A percentile compares a stretch with the other conserved stretches of the same genome.
Conservation (phyloP, 2,329 filamentous ascomycete species). For the Rosellinia necatrix region DNA sequence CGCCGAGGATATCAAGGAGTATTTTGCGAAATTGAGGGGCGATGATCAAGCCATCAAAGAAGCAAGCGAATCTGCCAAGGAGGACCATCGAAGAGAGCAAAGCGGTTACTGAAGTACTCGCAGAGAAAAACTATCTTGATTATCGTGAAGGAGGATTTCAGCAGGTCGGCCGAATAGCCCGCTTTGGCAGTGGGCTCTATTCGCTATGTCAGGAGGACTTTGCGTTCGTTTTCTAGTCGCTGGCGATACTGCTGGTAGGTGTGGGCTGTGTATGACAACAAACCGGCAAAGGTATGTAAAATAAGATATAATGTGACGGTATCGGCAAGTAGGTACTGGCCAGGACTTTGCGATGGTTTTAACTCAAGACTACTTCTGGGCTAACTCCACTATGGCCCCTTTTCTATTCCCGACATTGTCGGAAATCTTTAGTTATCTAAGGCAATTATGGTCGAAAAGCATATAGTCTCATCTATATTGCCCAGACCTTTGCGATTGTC, state of each 20-base stretch:
- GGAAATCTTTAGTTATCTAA: background rate
- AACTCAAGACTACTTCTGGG: background rate
- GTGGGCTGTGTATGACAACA: conserved; percentile 17
- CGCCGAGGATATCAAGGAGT: conserved; percentile 93
- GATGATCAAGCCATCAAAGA: conserved; percentile 76
- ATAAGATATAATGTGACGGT: background rate
- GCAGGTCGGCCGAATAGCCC: background rate
- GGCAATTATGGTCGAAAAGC: background rate
- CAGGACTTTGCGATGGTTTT: background rate
- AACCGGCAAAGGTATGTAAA: conserved; percentile 9
- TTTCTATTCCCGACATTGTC: background rate
- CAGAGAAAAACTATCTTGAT: background rate
- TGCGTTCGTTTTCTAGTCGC: conserved; percentile 4
- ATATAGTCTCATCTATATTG: conserved; percentile 21
- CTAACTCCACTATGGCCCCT: background rate
- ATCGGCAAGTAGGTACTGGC: background rate
- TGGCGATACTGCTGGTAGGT: background rate
- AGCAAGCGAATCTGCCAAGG: conserved; percentile 58
- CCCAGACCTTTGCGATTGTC: conserved; percentile 37
- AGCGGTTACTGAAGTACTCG: conserved; percentile 51
- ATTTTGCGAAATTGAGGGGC: conserved; percentile 92
- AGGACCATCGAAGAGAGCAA: conserved; percentile 54
- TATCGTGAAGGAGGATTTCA: background rate
- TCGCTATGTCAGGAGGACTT: background rate
- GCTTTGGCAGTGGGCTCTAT: background rate